phyloP scores from a whole-genome alignment of 2,329 filamentous ascomycete species.

The Penicillium sp. region DNA sequence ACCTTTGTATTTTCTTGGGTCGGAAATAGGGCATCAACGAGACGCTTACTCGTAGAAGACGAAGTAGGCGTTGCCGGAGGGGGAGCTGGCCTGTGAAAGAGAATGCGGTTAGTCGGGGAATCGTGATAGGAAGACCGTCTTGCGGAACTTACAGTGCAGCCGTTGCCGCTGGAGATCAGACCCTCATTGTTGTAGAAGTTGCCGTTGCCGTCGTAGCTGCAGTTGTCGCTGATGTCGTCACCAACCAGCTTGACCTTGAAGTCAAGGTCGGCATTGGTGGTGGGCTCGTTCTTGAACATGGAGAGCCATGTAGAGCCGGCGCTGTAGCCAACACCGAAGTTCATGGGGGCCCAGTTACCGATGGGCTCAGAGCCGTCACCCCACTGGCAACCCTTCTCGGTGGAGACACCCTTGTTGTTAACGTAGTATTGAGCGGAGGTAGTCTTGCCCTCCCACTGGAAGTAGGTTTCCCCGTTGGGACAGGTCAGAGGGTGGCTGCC shows the following conservation, averaged over 20 bases:
- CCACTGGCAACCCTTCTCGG: slow-evolving; percentile 74
- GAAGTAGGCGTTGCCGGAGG: slow-evolving; percentile 49
- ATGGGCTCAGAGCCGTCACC: slow-evolving; percentile 53
- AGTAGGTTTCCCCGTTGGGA: slow-evolving; percentile 68
- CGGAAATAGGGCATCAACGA: slow-evolving; percentile 1
- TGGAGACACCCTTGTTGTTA: slow-evolving; percentile 69
- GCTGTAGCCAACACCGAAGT: slow-evolving; percentile 73
- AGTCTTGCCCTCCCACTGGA: slow-evolving; percentile 65
- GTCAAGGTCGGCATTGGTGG: slow-evolving; percentile 63
- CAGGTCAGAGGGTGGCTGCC: slow-evolving; percentile 63
- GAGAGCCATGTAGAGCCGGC: slow-evolving; percentile 68
- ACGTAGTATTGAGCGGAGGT: slow-evolving; percentile 97
- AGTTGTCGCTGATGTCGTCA: slow-evolving; percentile 55
- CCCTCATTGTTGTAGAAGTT: slow-evolving; percentile 53
- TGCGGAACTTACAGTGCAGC: slow-evolving; percentile 71
- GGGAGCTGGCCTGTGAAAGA: slow-evolving; percentile 44
- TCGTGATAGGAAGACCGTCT: not conserved
- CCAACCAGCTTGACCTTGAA: slow-evolving; percentile 75
- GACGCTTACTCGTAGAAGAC: slow-evolving; percentile 37
- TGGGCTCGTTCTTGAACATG: slow-evolving; percentile 79
- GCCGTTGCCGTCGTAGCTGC: slow-evolving; percentile 60
- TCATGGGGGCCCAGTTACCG: slow-evolving; percentile 84
- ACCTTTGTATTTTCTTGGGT: slow-evolving; percentile 11
- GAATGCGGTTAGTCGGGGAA: slow-evolving; percentile 8
- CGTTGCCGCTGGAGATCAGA: slow-evolving; percentile 46